Evolutionary conservation across 2,329 filamentous ascomycete genomes (phyloP).

Genomic region (Macroventuria anomochaeta): DNA sequence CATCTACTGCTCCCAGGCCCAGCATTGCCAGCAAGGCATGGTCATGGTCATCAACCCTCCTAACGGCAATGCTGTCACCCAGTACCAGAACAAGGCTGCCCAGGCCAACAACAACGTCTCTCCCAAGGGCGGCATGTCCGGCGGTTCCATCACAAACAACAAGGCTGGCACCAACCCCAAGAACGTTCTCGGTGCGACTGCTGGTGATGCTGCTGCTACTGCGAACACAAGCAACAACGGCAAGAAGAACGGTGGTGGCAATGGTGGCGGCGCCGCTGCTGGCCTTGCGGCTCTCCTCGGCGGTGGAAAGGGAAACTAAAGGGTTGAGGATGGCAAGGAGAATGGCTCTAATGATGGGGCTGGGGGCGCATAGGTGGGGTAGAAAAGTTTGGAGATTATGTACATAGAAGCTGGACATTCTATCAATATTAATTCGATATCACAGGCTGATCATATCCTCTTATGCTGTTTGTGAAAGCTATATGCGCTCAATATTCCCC

Average conservation of each 20-base stretch:
- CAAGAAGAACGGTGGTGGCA: conserved; percentile 3
- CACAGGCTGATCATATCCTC: background rate
- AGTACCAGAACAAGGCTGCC: conserved; percentile 33
- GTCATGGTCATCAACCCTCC: conserved; percentile 71
- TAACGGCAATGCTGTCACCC: conserved; percentile 29
- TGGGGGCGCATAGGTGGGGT: background rate
- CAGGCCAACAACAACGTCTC: conserved; percentile 36
- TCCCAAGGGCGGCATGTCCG: conserved; percentile 28
- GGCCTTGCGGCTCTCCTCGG: conserved; percentile 19
- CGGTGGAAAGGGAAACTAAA: conserved; percentile 18
- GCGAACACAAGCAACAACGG: background rate
- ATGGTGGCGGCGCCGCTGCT: conserved; percentile 9
- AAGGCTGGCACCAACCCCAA: conserved; percentile 31
- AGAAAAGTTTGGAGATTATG: background rate
- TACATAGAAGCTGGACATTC: conserved; percentile 20
- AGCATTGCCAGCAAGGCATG: conserved; percentile 77
- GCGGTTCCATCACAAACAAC: conserved; percentile 30
- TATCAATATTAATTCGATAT: conserved; percentile 10
- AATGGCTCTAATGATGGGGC: background rate
- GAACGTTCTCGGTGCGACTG: conserved; percentile 18
- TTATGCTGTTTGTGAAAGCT: background rate
- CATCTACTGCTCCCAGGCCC: conserved; percentile 73
- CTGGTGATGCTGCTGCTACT: conserved; percentile 15
- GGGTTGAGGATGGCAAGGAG: background rate
- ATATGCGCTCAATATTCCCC: background rate